A percentile compares a stretch with the other conserved stretches of the same genome.
Conservation (phyloP, 2,329 filamentous ascomycete species). For the Alternaria ethzedia region DNA sequence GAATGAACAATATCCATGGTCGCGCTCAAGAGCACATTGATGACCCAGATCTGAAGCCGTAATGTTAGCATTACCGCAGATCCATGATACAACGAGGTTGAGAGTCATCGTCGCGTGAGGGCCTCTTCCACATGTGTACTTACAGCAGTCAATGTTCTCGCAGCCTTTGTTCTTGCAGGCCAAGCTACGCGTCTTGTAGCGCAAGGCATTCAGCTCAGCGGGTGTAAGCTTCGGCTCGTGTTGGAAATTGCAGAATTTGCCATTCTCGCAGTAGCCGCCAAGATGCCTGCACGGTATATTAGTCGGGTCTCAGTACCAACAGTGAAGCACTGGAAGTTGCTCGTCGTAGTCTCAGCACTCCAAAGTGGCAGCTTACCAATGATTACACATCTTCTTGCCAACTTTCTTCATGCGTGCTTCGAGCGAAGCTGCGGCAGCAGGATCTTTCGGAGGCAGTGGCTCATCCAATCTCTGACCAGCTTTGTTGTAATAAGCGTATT, state of each 20-base stretch:
- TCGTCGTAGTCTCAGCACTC: neutral
- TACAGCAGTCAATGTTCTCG: slow-evolving; percentile 51
- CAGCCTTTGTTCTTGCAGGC: slow-evolving; percentile 49
- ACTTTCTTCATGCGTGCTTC: slow-evolving; percentile 39
- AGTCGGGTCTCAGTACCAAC: neutral
- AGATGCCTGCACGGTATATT: slow-evolving; percentile 26
- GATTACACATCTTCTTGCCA: slow-evolving; percentile 45
- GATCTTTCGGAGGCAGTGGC: slow-evolving; percentile 43
- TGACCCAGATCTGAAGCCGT: slow-evolving; percentile 47
- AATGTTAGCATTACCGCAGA: slow-evolving; percentile 5
- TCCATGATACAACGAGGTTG: neutral
- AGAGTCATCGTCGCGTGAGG: neutral
- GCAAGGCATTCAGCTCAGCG: slow-evolving; percentile 49
- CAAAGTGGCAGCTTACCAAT: slow-evolving; percentile 19
- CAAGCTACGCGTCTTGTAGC: slow-evolving; percentile 51
- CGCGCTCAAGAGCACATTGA: slow-evolving; percentile 45
- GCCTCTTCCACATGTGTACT: slow-evolving; percentile 12
- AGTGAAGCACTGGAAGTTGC: neutral
- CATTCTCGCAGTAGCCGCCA: slow-evolving; percentile 48
- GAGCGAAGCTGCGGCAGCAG: slow-evolving; percentile 28
- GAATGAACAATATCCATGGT: slow-evolving; percentile 47
- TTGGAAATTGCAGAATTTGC: slow-evolving; percentile 51
- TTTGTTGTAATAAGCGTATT: slow-evolving; percentile 52
- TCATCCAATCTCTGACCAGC: slow-evolving; percentile 52
- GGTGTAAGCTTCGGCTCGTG: slow-evolving; percentile 50